These are phyloP conservation scores for Blastobotrys peoriensis DNA, from an alignment of 805 yeast species.

Conservation along the genomic window DNA sequence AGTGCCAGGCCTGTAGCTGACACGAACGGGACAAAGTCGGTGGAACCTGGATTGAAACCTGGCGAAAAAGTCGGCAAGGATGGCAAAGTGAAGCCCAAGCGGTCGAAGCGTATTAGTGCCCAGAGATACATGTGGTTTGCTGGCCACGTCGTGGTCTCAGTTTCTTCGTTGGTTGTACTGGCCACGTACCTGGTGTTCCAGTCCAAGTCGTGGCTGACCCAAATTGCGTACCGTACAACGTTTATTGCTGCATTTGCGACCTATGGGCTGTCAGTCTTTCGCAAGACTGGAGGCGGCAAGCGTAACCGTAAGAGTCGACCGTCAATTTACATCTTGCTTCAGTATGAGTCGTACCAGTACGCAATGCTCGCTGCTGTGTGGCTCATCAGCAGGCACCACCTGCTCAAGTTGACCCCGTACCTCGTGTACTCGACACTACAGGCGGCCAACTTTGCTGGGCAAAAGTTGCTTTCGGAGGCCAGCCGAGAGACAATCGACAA, in stretches of 20 bases:
- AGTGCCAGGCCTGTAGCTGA: too few relatives aligned
- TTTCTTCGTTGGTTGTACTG: slow-evolving; percentile 12
- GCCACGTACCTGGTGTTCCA: slow-evolving; percentile 20
- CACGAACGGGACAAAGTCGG: background rate
- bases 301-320: background rate
- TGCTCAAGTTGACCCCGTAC: slow-evolving; percentile 65
- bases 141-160: slow-evolving; percentile 15
- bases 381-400: slow-evolving; percentile 53
- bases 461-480: slow-evolving; percentile 10
- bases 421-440: slow-evolving; percentile 71
- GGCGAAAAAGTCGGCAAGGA: too few relatives aligned
- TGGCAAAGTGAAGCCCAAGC: slow-evolving; percentile 1
- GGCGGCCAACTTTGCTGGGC: slow-evolving; percentile 48
- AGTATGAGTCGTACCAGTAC: slow-evolving; percentile 73
- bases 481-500: slow-evolving; percentile 5
- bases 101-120: background rate
- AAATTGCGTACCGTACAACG: slow-evolving; percentile 22
- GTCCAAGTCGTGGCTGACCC: slow-evolving; percentile 20
- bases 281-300: slow-evolving; percentile 49
- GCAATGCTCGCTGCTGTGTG: slow-evolving; percentile 47
- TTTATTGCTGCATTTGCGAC: slow-evolving; percentile 20
- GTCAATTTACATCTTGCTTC: slow-evolving; percentile 53
- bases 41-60: background rate
- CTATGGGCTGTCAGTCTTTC: slow-evolving; percentile 22
- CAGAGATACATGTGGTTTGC: slow-evolving; percentile 13